phyloP scores from a whole-genome alignment of 1,284 basidiomycete species.

The Rhodofomes roseus region DNA sequence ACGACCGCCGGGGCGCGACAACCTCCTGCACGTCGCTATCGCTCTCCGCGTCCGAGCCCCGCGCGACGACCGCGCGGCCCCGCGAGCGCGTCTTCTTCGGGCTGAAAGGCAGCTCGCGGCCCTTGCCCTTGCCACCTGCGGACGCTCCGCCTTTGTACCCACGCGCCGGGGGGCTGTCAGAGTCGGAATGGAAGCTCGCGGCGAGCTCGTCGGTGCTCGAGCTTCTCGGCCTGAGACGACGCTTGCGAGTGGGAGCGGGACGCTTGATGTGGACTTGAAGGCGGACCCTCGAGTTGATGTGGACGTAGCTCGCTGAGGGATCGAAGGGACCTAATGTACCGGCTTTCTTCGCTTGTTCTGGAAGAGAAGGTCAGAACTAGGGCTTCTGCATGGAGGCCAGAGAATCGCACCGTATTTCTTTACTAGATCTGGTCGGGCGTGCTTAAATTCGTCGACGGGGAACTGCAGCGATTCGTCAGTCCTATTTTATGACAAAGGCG shows the following conservation, averaged over 20 bases:
- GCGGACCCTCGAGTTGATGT: conserved; percentile 54
- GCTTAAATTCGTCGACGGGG: conserved; percentile 28
- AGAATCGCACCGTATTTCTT: conserved; percentile 50
- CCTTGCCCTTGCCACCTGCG: conserved; percentile 15
- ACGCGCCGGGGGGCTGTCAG: conserved; percentile 10
- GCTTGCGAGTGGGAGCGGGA: neutral
- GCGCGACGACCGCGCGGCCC: conserved; percentile 22
- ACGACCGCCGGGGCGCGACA: conserved; percentile 18
- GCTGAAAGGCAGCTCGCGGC: conserved; percentile 48
- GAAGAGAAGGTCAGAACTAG: conserved; percentile 7
- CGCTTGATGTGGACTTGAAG: conserved; percentile 14
- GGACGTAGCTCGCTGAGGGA: conserved; percentile 55
- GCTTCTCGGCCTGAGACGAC: conserved; percentile 3
- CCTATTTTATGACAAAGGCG: too few relatives aligned
- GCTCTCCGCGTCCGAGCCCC: conserved; percentile 38
- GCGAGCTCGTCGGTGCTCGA: conserved; percentile 19
- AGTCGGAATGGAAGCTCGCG: conserved; percentile 16
- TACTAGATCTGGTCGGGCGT: conserved; percentile 43
- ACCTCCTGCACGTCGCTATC: conserved; percentile 31
- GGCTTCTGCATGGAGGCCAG: neutral
- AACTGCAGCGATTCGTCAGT: conserved; percentile 17
- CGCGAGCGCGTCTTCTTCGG: conserved; percentile 51
- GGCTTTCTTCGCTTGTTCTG: conserved; percentile 41
- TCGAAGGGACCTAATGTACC: conserved; percentile 51
- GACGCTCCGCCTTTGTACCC: conserved; percentile 12